These are phyloP conservation scores for Dioscorea cayenensis DNA, from an alignment of 116 monocot genomes.

Conservation along the genomic window DNA sequence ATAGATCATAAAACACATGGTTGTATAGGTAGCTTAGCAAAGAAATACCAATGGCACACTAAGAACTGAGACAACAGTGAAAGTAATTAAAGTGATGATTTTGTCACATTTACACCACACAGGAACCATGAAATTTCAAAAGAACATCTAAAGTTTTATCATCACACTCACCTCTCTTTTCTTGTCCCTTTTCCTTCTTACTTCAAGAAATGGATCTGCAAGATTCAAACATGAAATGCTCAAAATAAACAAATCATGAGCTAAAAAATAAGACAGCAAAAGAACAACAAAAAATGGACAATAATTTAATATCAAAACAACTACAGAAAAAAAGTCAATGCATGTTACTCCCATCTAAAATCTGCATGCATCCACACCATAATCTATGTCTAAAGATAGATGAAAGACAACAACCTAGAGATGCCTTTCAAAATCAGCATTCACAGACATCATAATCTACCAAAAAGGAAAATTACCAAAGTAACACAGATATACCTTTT, in stretches of 20 bases:
- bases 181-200: conserved; percentile 70
- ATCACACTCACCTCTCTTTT: conserved; percentile 59
- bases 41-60: not conserved
- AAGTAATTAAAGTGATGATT: not conserved
- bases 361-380: not conserved
- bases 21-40: not conserved
- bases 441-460: too few species aligned
- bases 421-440: not conserved
- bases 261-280: not conserved
- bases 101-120: too few species aligned
- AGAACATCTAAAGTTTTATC: not conserved
- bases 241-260: not conserved
- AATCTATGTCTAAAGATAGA: not conserved
- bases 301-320: too few species aligned
- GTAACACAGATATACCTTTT: too few species aligned
- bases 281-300: not conserved
- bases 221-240: not conserved
- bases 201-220: conserved; percentile 83
- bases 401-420: not conserved
- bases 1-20: not conserved
- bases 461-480: too few species aligned
- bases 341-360: not conserved
- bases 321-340: not conserved
- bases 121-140: not conserved
- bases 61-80: not conserved